Percentiles rank a stretch among this genome's conserved stretches.
Conservation (phyloP, 139 green algal species). For the Chlamydomonas applanata region DNA sequence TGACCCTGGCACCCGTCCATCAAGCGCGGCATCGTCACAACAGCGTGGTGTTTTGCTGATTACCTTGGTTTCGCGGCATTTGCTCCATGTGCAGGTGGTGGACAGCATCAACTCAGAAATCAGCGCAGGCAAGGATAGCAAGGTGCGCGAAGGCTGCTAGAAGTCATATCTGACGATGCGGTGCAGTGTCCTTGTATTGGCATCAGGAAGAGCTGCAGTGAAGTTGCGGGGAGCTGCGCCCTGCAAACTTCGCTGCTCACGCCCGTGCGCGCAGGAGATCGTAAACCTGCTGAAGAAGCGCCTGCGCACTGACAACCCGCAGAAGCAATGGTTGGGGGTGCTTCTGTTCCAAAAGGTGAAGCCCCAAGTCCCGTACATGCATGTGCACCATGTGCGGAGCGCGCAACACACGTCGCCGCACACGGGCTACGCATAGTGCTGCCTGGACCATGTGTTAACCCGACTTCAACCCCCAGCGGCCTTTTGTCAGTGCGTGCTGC, state of each 20-base stretch:
- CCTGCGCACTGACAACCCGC: constrained; percentile 55
- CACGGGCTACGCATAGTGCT: too few relatives aligned
- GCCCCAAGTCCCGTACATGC: not conserved
- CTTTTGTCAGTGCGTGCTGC: not conserved
- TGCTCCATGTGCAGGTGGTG: constrained; percentile 30
- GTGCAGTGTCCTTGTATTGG: too few relatives aligned
- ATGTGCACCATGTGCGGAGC: too few relatives aligned
- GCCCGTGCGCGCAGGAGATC: constrained; percentile 35
- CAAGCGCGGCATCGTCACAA: not conserved
- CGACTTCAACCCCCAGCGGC: not conserved
- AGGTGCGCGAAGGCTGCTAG: constrained; percentile 14
- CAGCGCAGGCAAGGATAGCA: constrained; percentile 32
- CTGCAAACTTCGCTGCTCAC: not conserved
- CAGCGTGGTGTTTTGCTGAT: too few relatives aligned
- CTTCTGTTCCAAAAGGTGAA: constrained; percentile 43
- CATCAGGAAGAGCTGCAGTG: too few relatives aligned
- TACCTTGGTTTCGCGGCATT: not conserved
- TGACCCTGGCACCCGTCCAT: not conserved
- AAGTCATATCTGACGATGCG: too few relatives aligned
- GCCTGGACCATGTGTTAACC: not conserved
- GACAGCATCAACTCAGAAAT: constrained; percentile 42
- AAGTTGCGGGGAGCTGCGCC: not conserved
- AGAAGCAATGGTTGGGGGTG: constrained; percentile 62
- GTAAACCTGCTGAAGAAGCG: constrained; percentile 41
- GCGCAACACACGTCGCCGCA: too few relatives aligned